phyloP scores from a whole-genome alignment of 176 grass and related monocot genomes.

The Carex littledalei region DNA sequence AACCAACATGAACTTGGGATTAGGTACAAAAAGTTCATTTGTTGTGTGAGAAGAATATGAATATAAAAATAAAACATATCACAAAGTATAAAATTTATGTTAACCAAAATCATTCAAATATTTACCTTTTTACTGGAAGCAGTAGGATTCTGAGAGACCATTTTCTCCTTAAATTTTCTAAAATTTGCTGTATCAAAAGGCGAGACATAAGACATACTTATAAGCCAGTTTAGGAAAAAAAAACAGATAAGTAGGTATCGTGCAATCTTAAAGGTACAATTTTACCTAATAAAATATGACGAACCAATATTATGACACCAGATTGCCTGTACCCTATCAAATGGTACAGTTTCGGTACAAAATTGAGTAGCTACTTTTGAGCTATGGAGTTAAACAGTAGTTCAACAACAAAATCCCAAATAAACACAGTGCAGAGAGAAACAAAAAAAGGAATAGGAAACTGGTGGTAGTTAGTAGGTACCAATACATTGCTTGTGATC shows the following conservation, averaged over 20 bases:
- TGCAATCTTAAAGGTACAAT: neutral
- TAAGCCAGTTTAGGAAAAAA: neutral
- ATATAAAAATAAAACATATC: neutral
- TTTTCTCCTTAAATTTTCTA: conserved; percentile 91
- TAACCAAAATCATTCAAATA: neutral
- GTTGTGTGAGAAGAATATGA: neutral
- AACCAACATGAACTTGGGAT: neutral
- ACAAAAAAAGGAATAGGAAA: too few species aligned
- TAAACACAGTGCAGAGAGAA: too few species aligned
- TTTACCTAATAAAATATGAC: neutral
- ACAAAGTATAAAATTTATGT: neutral
- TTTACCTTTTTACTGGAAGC: conserved; percentile 56
- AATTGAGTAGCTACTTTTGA: neutral
- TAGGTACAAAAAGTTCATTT: neutral
- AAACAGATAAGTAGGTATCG: too few species aligned
- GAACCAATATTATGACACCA: neutral
- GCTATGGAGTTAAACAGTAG: neutral
- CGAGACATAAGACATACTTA: conserved; percentile 1
- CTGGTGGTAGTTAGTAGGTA: too few species aligned
- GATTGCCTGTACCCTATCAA: neutral
- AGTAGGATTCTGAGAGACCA: conserved; percentile 45
- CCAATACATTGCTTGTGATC: neutral
- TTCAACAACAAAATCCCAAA: neutral
- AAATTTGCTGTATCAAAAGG: conserved; percentile 53
- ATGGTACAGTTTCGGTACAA: neutral